These are phyloP conservation scores for Botryotinia globosa DNA, from an alignment of 2,329 filamentous ascomycete genomes.

Conservation along the genomic window DNA sequence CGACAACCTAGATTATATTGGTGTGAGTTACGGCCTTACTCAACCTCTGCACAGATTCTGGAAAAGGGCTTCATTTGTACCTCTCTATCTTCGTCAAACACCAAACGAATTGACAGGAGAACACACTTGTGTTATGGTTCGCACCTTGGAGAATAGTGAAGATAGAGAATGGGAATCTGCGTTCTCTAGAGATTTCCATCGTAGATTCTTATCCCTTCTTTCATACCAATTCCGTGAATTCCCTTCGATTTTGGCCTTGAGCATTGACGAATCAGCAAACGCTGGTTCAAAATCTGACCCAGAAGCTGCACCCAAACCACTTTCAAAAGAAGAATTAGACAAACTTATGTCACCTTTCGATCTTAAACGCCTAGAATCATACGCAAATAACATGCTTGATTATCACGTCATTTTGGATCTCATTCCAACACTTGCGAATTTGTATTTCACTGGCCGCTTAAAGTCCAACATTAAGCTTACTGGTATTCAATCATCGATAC, in stretches of 20 bases:
- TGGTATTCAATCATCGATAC: slow-evolving; percentile 80
- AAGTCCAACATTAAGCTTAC: slow-evolving; percentile 65
- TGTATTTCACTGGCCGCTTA: slow-evolving; percentile 82
- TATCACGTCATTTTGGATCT: slow-evolving; percentile 97
- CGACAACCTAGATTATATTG: slow-evolving; percentile 81
- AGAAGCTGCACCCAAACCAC: slow-evolving; percentile 49
- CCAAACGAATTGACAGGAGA: slow-evolving; percentile 95
- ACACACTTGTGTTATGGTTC: slow-evolving; percentile 96
- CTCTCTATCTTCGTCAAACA: slow-evolving; percentile 92
- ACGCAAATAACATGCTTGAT: slow-evolving; percentile 95
- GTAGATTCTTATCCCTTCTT: slow-evolving; percentile 83
- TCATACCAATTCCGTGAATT: slow-evolving; percentile 92
- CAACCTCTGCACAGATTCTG: slow-evolving; percentile 89
- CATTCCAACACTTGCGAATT: slow-evolving; percentile 73
- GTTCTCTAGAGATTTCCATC: slow-evolving; percentile 90
- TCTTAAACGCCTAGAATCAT: slow-evolving; percentile 89
- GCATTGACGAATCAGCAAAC: slow-evolving; percentile 82
- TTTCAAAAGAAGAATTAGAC: slow-evolving; percentile 77
- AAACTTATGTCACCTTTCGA: slow-evolving; percentile 82
- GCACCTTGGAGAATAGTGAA: slow-evolving; percentile 65
- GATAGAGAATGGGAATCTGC: slow-evolving; percentile 85
- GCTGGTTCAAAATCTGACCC: slow-evolving; percentile 66
- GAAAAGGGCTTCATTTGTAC: slow-evolving; percentile 82
- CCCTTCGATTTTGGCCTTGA: slow-evolving; percentile 72
- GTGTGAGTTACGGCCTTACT: slow-evolving; percentile 93